These are phyloP conservation scores for Jacaranda mimosifolia DNA, from an alignment of 257 asterid genomes.

Conservation along the genomic window DNA sequence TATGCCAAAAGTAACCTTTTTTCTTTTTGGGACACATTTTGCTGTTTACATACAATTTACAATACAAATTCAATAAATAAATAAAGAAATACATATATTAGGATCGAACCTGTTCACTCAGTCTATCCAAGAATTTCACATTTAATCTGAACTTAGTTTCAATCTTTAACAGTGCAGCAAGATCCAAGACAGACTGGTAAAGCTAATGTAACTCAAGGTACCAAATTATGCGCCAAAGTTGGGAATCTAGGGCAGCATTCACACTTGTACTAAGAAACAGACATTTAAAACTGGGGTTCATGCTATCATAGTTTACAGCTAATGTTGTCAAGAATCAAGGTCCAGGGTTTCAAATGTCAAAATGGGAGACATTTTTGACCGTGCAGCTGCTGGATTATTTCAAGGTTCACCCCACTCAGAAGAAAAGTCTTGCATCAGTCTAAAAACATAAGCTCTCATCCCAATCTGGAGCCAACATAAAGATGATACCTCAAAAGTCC, in stretches of 20 bases:
- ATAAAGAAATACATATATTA: too few species aligned
- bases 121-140: too few species aligned
- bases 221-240: not conserved
- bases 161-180: not conserved
- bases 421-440: not conserved
- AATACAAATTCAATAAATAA: too few species aligned
- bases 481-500: not conserved
- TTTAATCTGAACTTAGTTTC: not conserved
- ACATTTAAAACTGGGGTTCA: not conserved
- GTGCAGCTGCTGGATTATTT: too few species aligned
- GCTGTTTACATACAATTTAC: not conserved
- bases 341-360: not conserved
- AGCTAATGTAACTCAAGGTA: not conserved
- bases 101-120: too few species aligned
- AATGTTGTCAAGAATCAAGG: not conserved
- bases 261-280: not conserved
- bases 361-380: not conserved
- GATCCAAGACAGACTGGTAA: not conserved
- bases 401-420: slow-evolving; percentile 1
- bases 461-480: not conserved
- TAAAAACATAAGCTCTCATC: not conserved
- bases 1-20: not conserved
- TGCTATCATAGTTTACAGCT: not conserved
- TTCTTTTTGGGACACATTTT: not conserved
- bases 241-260: not conserved